phyloP scores from a whole-genome alignment of 495 filamentous ascomycete species.

The Podospora comata region DNA sequence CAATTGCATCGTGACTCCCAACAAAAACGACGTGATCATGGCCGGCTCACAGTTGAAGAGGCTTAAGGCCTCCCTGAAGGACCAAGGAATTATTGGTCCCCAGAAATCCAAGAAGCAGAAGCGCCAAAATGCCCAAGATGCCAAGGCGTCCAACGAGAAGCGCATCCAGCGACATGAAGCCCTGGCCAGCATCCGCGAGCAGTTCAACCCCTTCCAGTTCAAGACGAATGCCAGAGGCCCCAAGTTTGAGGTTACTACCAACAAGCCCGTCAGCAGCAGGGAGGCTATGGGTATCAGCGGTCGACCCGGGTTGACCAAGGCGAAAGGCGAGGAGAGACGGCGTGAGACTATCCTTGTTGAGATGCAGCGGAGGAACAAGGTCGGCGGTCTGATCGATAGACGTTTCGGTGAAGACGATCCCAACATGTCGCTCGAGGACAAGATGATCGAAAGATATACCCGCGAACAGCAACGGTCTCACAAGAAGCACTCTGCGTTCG shows the following conservation, averaged over 20 bases:
- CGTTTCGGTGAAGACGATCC: slow-evolving; percentile 96
- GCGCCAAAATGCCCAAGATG: slow-evolving; percentile 65
- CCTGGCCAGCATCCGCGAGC: slow-evolving; percentile 79
- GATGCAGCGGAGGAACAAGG: slow-evolving; percentile 81
- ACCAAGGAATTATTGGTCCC: slow-evolving; percentile 82
- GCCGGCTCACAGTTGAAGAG: slow-evolving; percentile 94
- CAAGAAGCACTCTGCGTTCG: slow-evolving; percentile 75
- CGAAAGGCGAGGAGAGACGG: slow-evolving; percentile 81
- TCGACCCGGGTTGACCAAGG: slow-evolving; percentile 79
- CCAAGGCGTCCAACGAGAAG: slow-evolving; percentile 58
- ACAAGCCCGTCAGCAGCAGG: slow-evolving; percentile 49
- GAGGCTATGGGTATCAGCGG: slow-evolving; percentile 54
- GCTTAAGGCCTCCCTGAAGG: slow-evolving; percentile 81
- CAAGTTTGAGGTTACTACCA: slow-evolving; percentile 75
- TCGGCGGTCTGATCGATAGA: slow-evolving; percentile 86
- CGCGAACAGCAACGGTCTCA: slow-evolving; percentile 70
- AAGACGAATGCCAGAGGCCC: slow-evolving; percentile 62
- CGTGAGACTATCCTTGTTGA: slow-evolving; percentile 78
- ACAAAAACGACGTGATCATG: slow-evolving; percentile 50
- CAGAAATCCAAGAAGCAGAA: slow-evolving; percentile 91
- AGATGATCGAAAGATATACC: slow-evolving; percentile 85
- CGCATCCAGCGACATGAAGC: slow-evolving; percentile 69
- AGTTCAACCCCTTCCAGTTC: slow-evolving; percentile 97
- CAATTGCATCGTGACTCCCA: not conserved
- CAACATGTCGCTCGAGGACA: slow-evolving; percentile 89